Evolutionary conservation across 2,329 filamentous ascomycete species (phyloP).

Genomic region (Phyllosticta citriasiana): DNA sequence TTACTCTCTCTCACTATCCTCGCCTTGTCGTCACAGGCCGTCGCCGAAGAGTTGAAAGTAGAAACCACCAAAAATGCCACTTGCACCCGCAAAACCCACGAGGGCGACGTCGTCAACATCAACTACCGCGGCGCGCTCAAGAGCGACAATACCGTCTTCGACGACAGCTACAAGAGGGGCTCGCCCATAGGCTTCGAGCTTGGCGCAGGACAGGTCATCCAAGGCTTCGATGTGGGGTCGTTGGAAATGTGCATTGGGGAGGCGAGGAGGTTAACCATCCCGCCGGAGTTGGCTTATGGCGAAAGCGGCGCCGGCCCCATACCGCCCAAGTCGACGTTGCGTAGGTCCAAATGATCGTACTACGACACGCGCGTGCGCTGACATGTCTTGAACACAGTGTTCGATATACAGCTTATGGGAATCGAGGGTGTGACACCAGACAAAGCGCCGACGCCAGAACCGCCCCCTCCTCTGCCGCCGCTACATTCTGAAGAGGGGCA

Average conservation of each 20-base stretch:
- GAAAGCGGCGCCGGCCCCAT: conserved; percentile 72
- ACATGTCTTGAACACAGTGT: conserved; percentile 46
- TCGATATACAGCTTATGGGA: conserved; percentile 80
- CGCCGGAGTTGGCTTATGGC: conserved; percentile 78
- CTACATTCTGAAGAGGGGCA: conserved; percentile 13
- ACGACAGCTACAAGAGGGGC: conserved; percentile 61
- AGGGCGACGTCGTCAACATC: conserved; percentile 70
- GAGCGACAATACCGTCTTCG: conserved; percentile 49
- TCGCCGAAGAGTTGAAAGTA: conserved; percentile 44
- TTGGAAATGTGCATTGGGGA: conserved; percentile 95
- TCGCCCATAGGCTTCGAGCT: conserved; percentile 70
- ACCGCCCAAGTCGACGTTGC: conserved; percentile 68
- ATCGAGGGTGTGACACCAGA: conserved; percentile 58
- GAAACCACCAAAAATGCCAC: conserved; percentile 64
- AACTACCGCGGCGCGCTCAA: conserved; percentile 82
- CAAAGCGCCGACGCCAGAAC: not conserved
- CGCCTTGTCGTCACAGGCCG: conserved; percentile 38
- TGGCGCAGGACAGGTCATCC: conserved; percentile 80
- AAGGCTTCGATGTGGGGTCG: conserved; percentile 90
- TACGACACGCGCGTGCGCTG: not conserved
- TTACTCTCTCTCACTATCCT: conserved; percentile 28
- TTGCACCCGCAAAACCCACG: conserved; percentile 62
- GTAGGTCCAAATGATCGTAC: conserved; percentile 34
- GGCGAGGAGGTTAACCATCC: conserved; percentile 83
- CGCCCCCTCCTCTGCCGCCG: conserved; percentile 10